phyloP scores from a whole-genome alignment of 2,329 filamentous ascomycete species.

The Aspergillus fumigatiaffinis region DNA sequence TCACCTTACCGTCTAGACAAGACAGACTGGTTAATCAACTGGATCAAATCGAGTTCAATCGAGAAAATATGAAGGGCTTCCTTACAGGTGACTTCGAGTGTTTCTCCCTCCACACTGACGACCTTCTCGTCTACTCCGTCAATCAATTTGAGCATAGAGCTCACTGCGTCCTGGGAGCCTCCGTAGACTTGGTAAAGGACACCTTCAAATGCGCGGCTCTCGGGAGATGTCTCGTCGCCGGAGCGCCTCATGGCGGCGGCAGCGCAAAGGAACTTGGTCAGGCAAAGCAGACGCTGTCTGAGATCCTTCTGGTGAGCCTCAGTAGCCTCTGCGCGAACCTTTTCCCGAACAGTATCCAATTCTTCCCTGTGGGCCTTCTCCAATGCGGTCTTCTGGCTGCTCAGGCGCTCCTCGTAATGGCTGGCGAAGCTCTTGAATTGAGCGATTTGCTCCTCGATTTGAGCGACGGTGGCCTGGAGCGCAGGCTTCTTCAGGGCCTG shows the following conservation, averaged over 20 bases:
- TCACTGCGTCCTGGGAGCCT: conserved; percentile 57
- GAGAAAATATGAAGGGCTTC: conserved; percentile 8
- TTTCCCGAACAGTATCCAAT: conserved; percentile 50
- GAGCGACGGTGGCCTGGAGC: conserved; percentile 53
- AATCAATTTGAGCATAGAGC: conserved; percentile 58
- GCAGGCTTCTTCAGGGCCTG: conserved; percentile 60
- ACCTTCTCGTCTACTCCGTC: conserved; percentile 57
- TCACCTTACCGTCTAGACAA: conserved; percentile 50
- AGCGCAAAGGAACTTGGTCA: conserved; percentile 60
- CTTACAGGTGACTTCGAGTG: conserved; percentile 57
- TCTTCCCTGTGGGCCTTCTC: conserved; percentile 54
- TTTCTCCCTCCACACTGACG: conserved; percentile 52
- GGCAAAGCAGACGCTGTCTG: conserved; percentile 53
- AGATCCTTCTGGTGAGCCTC: conserved; percentile 46
- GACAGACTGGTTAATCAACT: conserved; percentile 6
- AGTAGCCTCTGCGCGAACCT: conserved; percentile 47
- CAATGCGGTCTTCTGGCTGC: conserved; percentile 54
- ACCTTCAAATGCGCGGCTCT: conserved; percentile 61
- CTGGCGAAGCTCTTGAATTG: conserved; percentile 59
- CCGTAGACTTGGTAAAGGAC: conserved; percentile 61
- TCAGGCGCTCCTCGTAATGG: conserved; percentile 54
- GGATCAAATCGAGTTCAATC: not conserved
- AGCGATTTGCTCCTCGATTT: conserved; percentile 58
- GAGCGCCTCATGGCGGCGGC: conserved; percentile 58
- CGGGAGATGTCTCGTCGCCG: conserved; percentile 55